A percentile compares a stretch with the other conserved stretches of the same genome.
phyloP scores from a whole-genome alignment of 2,329 filamentous ascomycete species.

The Kalmusia sp. region DNA sequence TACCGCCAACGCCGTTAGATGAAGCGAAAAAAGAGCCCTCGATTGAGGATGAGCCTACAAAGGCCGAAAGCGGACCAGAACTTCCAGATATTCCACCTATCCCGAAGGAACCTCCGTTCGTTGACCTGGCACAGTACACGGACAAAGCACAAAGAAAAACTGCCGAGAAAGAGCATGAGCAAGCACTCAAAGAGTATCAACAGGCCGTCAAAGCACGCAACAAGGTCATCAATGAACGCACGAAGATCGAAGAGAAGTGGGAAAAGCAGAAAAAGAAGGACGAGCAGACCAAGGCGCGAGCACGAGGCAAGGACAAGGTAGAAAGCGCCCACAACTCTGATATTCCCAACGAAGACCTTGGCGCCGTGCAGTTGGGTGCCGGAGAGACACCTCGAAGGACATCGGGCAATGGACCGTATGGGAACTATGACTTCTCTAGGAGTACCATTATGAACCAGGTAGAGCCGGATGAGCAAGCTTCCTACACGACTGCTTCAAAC shows the following conservation, averaged over 20 bases:
- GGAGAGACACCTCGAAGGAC: conserved; percentile 1
- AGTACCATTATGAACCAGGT: conserved; percentile 38
- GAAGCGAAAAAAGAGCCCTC: conserved; percentile 20
- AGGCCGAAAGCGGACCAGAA: conserved; percentile 14
- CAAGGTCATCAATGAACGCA: conserved; percentile 68
- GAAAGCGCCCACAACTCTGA: conserved; percentile 14
- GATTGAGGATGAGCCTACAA: conserved; percentile 1
- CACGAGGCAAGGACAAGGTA: conserved; percentile 12
- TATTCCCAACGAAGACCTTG: conserved; percentile 27
- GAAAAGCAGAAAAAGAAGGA: conserved; percentile 53
- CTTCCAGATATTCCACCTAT: conserved; percentile 58
- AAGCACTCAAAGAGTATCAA: conserved; percentile 69
- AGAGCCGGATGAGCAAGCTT: conserved; percentile 30
- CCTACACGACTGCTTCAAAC: conserved; percentile 12
- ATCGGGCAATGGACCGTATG: conserved; percentile 23
- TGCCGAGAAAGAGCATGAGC: conserved; percentile 72
- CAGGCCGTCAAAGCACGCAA: conserved; percentile 71
- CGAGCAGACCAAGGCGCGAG: conserved; percentile 9
- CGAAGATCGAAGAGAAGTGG: conserved; percentile 61
- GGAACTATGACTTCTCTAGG: conserved; percentile 38
- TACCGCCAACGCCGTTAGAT: conserved; percentile 35
- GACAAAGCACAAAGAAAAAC: conserved; percentile 72
- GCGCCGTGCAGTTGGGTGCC: conserved; percentile 27
- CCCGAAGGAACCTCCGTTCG: conserved; percentile 62
- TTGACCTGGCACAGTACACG: conserved; percentile 65